Base-by-base conservation (phyloP, 306 rosid genomes). In the Vigna radiata region DNA sequence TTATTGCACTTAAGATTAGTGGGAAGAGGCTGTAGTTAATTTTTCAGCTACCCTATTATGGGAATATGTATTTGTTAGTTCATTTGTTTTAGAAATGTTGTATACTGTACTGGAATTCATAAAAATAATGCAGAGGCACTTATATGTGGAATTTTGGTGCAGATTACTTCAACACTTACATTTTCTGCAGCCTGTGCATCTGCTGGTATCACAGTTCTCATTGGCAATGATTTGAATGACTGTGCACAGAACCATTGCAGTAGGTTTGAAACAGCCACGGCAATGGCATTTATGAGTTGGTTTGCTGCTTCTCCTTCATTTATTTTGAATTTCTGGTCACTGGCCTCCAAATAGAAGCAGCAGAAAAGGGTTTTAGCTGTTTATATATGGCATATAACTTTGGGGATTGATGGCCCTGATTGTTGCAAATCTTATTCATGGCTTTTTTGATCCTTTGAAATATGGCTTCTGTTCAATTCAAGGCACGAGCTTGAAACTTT, bases 261-360 rank as follows among this genome's bases (percentile, higher is more conserved):
- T 76, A 74, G 79, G 77, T 87, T 87, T 81, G 88, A 87, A 88
- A 72, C 81, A 5, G 90, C 91, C 3, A 85, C 86, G 4, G 88
- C 91, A 49, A 87, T 89, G 89, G 91, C 90, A 47, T 89, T 83
- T 56, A 65, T 89, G 85, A 79, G 89, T 72, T 89, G 91, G 91
- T 89, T 89, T 77, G 84, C 87, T 29, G 85, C 85, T 60, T 76
- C 87, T 1, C 88, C 89, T 4, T 89, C 91, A 6, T 89, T 83
- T 72, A 74, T 89, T 79, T 63, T 89, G 78, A 87, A 87, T 81
- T 87, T 87, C 83, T 89, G 91, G 93, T 83, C 85, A 3, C 70
- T 89, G 69, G 93, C 89, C 43, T 87, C 89, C 77, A 85, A 83
- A 79, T 87, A 79, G 73, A 61, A 76, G 59, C 31, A 31, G 41